A percentile compares a stretch with the other conserved stretches of the same genome.
phyloP scores from a whole-genome alignment of 116 monocot species.

The Zostera marina region DNA sequence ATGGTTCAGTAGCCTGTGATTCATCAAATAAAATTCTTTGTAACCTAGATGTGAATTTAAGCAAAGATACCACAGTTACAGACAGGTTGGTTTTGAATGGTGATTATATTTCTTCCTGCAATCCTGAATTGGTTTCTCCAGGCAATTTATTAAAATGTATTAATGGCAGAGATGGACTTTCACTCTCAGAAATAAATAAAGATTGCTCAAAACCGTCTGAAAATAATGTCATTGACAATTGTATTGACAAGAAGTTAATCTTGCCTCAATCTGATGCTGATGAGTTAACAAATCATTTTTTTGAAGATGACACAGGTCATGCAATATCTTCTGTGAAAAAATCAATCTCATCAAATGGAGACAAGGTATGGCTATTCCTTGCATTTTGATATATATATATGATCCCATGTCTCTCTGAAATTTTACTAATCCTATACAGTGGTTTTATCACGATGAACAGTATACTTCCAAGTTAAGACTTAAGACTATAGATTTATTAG shows the following conservation, averaged over 20 bases:
- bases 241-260: conserved; percentile 1
- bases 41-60: conserved; percentile 1
- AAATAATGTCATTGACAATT: conserved; percentile 6
- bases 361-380: conserved; percentile 15
- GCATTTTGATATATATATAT: no score
- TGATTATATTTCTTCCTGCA: conserved; percentile 3
- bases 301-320: conserved; percentile 3
- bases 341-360: conserved; percentile 12
- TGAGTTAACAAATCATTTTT: conserved; percentile 7
- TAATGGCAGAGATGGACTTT: conserved; percentile 9
- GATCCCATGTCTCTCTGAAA: no score
- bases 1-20: conserved; percentile 5
- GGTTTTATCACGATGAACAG: no score
- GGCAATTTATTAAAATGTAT: conserved; percentile 1
- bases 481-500: no score
- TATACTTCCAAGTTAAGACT: no score
- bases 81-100: conserved; percentile 6
- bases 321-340: conserved; percentile 14
- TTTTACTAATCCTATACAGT: no score
- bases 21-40: conserved; percentile 8
- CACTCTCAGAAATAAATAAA: neutral
- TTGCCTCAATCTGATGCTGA: conserved; percentile 19
- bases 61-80: conserved; percentile 3
- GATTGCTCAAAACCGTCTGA: conserved; percentile 6
- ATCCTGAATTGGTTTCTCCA: conserved; percentile 5